Conservation (phyloP, 108 stramenopile species). For the Nitzschia sp. region DNA sequence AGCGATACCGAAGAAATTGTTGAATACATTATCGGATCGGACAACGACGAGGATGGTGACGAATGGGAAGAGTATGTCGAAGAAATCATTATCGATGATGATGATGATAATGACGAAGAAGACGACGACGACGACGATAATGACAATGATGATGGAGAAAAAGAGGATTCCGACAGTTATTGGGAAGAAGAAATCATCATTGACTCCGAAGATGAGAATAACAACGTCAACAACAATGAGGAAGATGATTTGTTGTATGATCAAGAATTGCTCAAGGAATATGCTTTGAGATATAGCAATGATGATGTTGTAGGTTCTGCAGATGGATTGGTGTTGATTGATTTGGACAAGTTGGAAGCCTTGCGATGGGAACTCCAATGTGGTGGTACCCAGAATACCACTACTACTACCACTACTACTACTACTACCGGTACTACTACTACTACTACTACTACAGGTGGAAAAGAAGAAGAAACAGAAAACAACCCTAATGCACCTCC, state of each 20-base stretch:
- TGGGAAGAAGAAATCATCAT: not conserved
- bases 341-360: not conserved
- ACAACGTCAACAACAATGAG: not conserved
- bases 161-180: not conserved
- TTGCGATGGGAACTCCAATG: not conserved
- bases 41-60: not conserved
- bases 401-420: not conserved
- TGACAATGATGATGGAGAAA: not conserved
- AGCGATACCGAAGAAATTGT: not conserved
- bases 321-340: conserved; percentile 6
- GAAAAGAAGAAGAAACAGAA: not conserved
- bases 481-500: not conserved
- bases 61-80: not conserved
- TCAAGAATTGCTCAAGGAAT: conserved; percentile 9
- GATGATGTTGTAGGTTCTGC: not conserved
- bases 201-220: conserved; percentile 3
- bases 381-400: not conserved
- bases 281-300: not conserved
- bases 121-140: conserved; percentile 5
- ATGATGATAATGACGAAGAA: not conserved
- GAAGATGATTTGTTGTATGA: not conserved
- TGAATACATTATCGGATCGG: not conserved
- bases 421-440: no score
- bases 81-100: conserved; percentile 7
- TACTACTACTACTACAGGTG: no score